Base-by-base conservation (phyloP, 805 yeast species). In the Nakazawaea wickerhamii region DNA sequence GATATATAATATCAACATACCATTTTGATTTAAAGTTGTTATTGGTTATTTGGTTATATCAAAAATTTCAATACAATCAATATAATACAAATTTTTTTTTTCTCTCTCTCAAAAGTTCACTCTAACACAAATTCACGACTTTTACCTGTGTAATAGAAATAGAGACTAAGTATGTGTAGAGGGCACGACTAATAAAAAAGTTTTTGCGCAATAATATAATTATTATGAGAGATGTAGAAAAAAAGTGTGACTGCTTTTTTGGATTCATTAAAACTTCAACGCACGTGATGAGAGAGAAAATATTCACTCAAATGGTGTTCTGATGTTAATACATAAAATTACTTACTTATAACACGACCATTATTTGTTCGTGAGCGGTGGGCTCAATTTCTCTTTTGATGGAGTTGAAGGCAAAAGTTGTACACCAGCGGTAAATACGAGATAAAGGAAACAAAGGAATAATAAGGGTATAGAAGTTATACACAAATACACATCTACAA, bases 391-490 rank as follows among this genome's bases (percentile, higher is more conserved):
- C n/a, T n/a, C n/a, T n/a, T n/a, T n/a, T n/a, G n/a, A n/a, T n/a
- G n/a, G n/a, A n/a, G n/a, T n/a, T n/a, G n/a, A n/a, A n/a, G n/a
- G n/a, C n/a, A n/a, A n/a, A n/a, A n/a, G n/a, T n/a, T n/a, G n/a
- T n/a, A n/a, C n/a, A n/a, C n/a, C n/a, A n/a, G n/a, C n/a, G n/a
- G n/a, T n/a, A n/a, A n/a, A n/a, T n/a, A n/a, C n/a, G n/a, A n/a
- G n/a, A n/a, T n/a, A n/a, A n/a, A n/a, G n/a, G n/a, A n/a, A n/a
- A n/a, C n/a, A n/a, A n/a, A n/a, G n/a, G n/a, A n/a, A n/a, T n/a
- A n/a, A n/a, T n/a, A n/a, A n/a, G n/a, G n/a, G n/a, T n/a, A 3
- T 25, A 11, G 5, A 25, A 58, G 52, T 54, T 52, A 52, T 53
- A 55, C 48, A 20, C 5, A 19, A 19, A n/a, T 17, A 31, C 35